phyloP scores from a whole-genome alignment of 768 basidiomycete genomes.

The Harrya chromipes region DNA sequence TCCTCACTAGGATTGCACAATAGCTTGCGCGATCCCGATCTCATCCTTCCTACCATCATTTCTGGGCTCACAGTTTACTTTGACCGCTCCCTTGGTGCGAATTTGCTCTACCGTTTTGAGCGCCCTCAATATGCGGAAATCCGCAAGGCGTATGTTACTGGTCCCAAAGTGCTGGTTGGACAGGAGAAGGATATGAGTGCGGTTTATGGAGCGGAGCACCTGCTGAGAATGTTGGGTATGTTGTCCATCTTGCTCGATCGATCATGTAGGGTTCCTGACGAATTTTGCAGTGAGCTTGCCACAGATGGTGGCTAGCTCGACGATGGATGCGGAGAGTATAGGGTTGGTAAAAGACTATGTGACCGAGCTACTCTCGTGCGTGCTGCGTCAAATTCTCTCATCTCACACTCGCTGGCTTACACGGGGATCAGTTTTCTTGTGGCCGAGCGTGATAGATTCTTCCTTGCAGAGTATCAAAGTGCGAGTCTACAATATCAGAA shows the following conservation, averaged over 20 bases:
- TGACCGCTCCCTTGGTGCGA: constrained; percentile 85
- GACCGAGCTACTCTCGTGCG: constrained; percentile 80
- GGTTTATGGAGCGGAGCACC: constrained; percentile 93
- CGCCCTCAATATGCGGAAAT: constrained; percentile 88
- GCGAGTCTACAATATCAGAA: constrained; percentile 80
- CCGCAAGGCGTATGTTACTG: constrained; percentile 70
- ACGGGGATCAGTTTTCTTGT: constrained; percentile 64
- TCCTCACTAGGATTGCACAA: background rate
- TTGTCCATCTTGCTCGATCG: constrained; percentile 8
- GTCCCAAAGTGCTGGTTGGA: constrained; percentile 60
- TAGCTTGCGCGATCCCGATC: constrained; percentile 66
- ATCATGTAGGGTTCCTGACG: constrained; percentile 7
- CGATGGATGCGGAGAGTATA: constrained; percentile 88
- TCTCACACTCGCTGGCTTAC: background rate
- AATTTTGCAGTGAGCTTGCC: constrained; percentile 80
- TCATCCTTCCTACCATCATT: constrained; percentile 75
- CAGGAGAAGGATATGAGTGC: constrained; percentile 84
- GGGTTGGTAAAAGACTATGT: constrained; percentile 83
- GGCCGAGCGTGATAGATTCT: constrained; percentile 51
- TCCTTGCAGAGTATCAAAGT: constrained; percentile 63
- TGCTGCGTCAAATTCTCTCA: constrained; percentile 5
- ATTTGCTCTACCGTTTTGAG: constrained; percentile 92
- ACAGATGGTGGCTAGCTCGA: constrained; percentile 82
- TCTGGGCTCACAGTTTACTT: constrained; percentile 90
- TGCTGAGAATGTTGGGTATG: constrained; percentile 87